Evolutionary conservation across 352 stramenopile genomes (phyloP).

Genomic region (Phytophthora rubi): DNA sequence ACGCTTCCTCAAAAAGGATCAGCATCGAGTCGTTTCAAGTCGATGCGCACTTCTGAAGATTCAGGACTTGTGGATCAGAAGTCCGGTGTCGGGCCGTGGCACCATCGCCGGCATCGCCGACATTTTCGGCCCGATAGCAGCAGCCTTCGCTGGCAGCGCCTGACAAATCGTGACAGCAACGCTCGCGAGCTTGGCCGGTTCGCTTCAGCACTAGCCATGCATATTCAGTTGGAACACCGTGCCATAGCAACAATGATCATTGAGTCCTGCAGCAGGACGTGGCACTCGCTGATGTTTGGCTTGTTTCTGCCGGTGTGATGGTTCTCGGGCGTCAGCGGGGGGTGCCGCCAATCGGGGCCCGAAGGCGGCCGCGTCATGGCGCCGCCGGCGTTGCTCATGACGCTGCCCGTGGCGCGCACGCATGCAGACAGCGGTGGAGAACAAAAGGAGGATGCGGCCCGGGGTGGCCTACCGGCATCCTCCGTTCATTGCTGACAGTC

Average conservation of each 20-base stretch:
- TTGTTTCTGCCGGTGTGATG: conserved; percentile 22
- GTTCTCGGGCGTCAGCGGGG: conserved; percentile 13
- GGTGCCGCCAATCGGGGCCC: conserved; percentile 21
- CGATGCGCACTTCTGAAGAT: conserved; percentile 24
- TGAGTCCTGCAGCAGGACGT: no score
- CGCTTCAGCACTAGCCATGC: no score
- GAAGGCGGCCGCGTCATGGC: conserved; percentile 26
- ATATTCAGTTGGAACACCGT: no score
- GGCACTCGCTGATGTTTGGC: conserved; percentile 11
- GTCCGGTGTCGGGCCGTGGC: conserved; percentile 17
- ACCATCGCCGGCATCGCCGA: not conserved
- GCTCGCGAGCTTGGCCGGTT: not conserved
- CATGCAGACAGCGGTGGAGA: conserved; percentile 21
- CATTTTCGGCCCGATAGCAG: no score
- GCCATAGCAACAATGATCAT: no score
- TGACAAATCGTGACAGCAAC: not conserved
- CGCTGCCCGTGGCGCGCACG: not conserved
- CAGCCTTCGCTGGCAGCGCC: no score
- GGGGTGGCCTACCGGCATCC: not conserved
- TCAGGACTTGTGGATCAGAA: conserved; percentile 6
- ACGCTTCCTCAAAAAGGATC: no score
- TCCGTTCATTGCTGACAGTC: no score
- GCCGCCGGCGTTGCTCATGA: not conserved
- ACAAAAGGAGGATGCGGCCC: conserved; percentile 32
- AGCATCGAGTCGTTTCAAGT: no score